Evolutionary conservation across 2,329 filamentous ascomycete genomes (phyloP).

Genomic region (Diaporthe destruens): DNA sequence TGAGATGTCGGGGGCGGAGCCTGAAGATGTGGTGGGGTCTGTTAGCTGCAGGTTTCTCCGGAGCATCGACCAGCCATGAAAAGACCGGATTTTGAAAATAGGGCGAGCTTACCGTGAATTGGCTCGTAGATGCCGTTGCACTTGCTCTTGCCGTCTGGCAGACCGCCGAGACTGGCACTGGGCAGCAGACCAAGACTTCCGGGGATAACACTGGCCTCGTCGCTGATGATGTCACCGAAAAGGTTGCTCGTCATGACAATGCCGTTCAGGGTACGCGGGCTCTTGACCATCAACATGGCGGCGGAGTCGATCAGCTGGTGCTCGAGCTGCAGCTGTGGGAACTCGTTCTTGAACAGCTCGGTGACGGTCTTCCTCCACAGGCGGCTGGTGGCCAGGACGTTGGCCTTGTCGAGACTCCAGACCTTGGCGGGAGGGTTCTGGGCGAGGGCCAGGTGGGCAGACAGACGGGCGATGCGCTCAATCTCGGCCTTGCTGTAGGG

Average conservation of each 20-base stretch:
- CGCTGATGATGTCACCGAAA: slow-evolving; percentile 95
- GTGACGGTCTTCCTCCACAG: slow-evolving; percentile 90
- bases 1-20: slow-evolving; percentile 92
- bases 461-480: slow-evolving; percentile 87
- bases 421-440: slow-evolving; percentile 82
- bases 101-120: slow-evolving; percentile 79
- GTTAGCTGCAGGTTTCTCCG: slow-evolving; percentile 5
- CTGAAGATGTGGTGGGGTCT: slow-evolving; percentile 55
- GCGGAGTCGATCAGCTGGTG: slow-evolving; percentile 96
- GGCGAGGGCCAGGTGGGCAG: slow-evolving; percentile 82
- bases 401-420: slow-evolving; percentile 94
- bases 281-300: slow-evolving; percentile 99
- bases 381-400: slow-evolving; percentile 90
- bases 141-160: slow-evolving; percentile 85
- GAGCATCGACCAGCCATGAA: neutral
- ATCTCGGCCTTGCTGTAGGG: slow-evolving; percentile 88
- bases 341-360: slow-evolving; percentile 89
- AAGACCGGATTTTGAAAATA: neutral
- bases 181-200: slow-evolving; percentile 90
- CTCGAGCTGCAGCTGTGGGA: slow-evolving; percentile 84
- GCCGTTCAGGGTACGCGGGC: slow-evolving; percentile 87
- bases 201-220: slow-evolving; percentile 95
- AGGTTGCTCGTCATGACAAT: slow-evolving; percentile 93
- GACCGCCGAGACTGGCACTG: slow-evolving; percentile 86
- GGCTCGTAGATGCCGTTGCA: slow-evolving; percentile 98